A percentile compares a stretch with the other conserved stretches of the same genome.
Evolutionary conservation across 495 filamentous ascomycete species (phyloP).

Genomic region (Lasiosphaeria hispida): DNA sequence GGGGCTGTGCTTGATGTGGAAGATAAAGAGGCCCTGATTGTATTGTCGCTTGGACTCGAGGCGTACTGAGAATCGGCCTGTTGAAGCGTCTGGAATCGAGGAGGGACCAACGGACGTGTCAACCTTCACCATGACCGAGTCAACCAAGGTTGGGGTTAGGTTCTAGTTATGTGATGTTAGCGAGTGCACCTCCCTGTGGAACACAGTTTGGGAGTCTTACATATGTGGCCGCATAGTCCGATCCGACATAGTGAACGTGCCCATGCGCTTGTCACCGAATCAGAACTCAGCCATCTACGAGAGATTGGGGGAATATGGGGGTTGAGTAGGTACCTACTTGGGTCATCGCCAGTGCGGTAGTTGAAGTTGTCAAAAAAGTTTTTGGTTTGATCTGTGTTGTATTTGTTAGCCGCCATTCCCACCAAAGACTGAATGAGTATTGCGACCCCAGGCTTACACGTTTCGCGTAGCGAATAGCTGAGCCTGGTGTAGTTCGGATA

Average conservation of each 20-base stretch:
- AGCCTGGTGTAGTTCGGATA: conserved; percentile 41
- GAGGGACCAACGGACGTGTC: conserved; percentile 39
- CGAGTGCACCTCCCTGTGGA: not conserved
- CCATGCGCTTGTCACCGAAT: conserved; percentile 24
- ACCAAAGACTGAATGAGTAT: not conserved
- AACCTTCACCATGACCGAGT: conserved; percentile 44
- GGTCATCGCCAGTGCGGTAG: conserved; percentile 35
- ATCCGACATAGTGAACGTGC: conserved; percentile 44
- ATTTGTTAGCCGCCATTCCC: not conserved
- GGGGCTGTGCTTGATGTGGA: conserved; percentile 60
- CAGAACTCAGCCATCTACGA: not conserved
- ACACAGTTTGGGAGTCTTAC: conserved; percentile 18
- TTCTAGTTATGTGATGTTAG: conserved; percentile 35
- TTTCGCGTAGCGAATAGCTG: conserved; percentile 35
- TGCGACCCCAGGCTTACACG: conserved; percentile 29
- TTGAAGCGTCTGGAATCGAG: conserved; percentile 32
- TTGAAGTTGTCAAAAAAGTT: conserved; percentile 59
- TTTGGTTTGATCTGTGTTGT: conserved; percentile 35
- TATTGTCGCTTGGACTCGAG: conserved; percentile 54
- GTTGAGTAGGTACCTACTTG: conserved; percentile 7
- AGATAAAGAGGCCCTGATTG: conserved; percentile 54
- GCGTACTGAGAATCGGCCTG: conserved; percentile 56
- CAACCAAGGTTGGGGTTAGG: conserved; percentile 52
- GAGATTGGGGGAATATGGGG: not conserved
- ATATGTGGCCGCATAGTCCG: conserved; percentile 21